Evolutionary conservation across 306 rosid genomes (phyloP).

Genomic region (Quercus aquifolioides): DNA sequence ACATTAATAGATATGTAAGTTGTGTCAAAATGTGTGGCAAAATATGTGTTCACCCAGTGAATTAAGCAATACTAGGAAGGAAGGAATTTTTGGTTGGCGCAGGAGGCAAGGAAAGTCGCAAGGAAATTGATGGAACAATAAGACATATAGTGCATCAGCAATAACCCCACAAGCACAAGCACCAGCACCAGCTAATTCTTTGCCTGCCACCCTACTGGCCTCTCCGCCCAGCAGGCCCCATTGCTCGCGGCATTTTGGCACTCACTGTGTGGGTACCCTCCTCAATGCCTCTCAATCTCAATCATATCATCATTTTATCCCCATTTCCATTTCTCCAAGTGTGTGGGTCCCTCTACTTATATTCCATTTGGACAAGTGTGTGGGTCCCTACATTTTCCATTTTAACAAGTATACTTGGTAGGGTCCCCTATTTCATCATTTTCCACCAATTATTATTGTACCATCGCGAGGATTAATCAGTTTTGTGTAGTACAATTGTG

Average conservation of each 20-base stretch:
- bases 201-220: neutral
- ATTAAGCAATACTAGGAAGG: too few relatives aligned
- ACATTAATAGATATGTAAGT: too few relatives aligned
- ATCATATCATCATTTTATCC: too few relatives aligned
- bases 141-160: neutral
- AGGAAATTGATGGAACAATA: neutral
- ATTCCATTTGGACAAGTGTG: neutral
- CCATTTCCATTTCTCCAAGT: neutral
- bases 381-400: neutral
- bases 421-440: neutral
- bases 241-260: slow-evolving; percentile 5
- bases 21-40: too few relatives aligned
- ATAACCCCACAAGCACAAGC: neutral
- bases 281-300: neutral
- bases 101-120: neutral
- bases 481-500: too few relatives aligned
- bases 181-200: slow-evolving; percentile 6
- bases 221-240: slow-evolving; percentile 16
- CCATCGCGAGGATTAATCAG: neutral
- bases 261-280: neutral
- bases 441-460: neutral
- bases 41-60: too few relatives aligned
- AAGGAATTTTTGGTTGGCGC: too few relatives aligned
- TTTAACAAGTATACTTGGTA: neutral
- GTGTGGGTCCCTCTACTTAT: neutral